Percentiles rank a stretch among this genome's conserved stretches.
Conservation (phyloP, 179 eudicot species). For the Patellifolia procumbens region DNA sequence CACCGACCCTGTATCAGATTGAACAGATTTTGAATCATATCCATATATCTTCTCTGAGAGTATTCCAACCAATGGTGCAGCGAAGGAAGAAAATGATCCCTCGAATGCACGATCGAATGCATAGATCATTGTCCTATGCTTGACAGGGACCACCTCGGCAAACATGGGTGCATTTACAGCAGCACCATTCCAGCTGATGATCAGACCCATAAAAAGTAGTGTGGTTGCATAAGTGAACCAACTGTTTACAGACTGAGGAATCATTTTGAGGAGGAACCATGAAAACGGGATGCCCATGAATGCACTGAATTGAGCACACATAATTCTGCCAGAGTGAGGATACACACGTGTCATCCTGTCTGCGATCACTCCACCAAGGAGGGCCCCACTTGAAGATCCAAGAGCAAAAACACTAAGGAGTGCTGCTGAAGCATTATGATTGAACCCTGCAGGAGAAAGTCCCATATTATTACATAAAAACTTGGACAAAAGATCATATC, state of each 20-base stretch:
- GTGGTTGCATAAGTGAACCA: constrained; percentile 56
- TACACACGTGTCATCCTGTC: constrained; percentile 58
- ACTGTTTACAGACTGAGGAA: constrained; percentile 65
- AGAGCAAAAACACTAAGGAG: constrained; percentile 74
- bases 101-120: constrained; percentile 95
- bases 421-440: constrained; percentile 73
- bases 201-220: constrained; percentile 82
- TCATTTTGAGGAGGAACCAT: constrained; percentile 63
- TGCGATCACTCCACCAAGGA: constrained; percentile 75
- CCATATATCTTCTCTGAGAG: constrained; percentile 88
- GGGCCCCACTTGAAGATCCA: constrained; percentile 71
- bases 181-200: constrained; percentile 81
- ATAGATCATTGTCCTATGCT: constrained; percentile 90
- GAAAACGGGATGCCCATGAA: constrained; percentile 95
- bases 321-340: constrained; percentile 74
- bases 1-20: constrained; percentile 54
- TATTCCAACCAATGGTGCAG: constrained; percentile 91
- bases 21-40: constrained; percentile 63
- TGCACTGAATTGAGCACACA: constrained; percentile 92
- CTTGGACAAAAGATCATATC: too few relatives aligned
- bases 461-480: too few relatives aligned
- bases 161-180: constrained; percentile 88
- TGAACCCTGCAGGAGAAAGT: constrained; percentile 62
- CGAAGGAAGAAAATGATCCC: constrained; percentile 88
- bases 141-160: constrained; percentile 87